Conservation (phyloP, 805 yeast species). For the Saccharomycopsis sp. region DNA sequence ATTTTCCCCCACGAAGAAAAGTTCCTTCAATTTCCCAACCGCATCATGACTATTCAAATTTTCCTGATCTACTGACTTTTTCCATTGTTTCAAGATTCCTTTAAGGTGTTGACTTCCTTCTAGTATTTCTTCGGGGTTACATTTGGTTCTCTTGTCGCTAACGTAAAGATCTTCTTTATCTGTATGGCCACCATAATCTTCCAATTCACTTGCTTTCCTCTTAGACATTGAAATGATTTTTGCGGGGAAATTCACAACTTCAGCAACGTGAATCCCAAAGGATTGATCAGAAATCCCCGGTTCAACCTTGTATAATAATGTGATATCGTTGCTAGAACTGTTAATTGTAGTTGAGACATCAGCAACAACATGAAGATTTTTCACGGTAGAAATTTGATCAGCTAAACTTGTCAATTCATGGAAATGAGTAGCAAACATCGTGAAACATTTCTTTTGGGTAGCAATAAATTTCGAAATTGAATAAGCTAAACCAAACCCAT, state of each 20-base stretch:
- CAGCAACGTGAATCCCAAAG: constrained; percentile 97
- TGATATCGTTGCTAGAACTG: constrained; percentile 53
- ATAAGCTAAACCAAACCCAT: constrained; percentile 98
- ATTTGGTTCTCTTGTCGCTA: constrained; percentile 43
- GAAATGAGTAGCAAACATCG: constrained; percentile 94
- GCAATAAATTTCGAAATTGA: constrained; percentile 86
- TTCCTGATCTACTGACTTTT: constrained; percentile 30
- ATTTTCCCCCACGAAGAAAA: constrained; percentile 27
- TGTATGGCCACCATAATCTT: constrained; percentile 42
- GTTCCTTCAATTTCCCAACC: constrained; percentile 31
- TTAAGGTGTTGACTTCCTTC: constrained; percentile 45
- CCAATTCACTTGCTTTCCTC: constrained; percentile 83
- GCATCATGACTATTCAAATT: constrained; percentile 32
- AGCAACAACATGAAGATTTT: constrained; percentile 88
- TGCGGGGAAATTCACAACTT: constrained; percentile 84
- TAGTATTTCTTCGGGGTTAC: constrained; percentile 41
- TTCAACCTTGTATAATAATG: constrained; percentile 88
- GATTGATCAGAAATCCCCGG: constrained; percentile 95
- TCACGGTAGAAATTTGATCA: constrained; percentile 53
- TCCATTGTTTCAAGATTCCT: constrained; percentile 49
- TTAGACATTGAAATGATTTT: constrained; percentile 94
- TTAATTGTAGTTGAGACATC: constrained; percentile 53
- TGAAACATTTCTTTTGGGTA: constrained; percentile 61
- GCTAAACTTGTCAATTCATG: constrained; percentile 87
- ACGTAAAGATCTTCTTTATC: constrained; percentile 34